Evolutionary conservation across 306 rosid genomes (phyloP), one percentile per base, ranked within the genome.

Genomic region (Cucumis hystrix): DNA sequence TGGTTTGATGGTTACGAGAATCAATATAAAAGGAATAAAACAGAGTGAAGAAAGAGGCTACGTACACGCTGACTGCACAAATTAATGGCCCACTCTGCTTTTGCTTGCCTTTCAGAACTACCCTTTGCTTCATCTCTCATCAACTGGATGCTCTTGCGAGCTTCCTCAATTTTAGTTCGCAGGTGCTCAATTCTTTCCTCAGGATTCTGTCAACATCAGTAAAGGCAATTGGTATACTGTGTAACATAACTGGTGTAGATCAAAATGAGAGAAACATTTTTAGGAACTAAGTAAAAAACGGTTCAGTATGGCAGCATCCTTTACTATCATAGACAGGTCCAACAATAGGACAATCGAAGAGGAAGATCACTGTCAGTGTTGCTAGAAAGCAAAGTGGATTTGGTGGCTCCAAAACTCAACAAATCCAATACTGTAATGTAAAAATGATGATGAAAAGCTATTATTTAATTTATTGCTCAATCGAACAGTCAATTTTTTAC

Each of bases 11-110:
- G 28, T 21, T 21, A n/a, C 20, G 14, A 35, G 21, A 55, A 33
- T 16, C n/a, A 59, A 10, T 68, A 35, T 40, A 41, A 23, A 47
- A 45, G 60, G 43, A 58, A 20, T 23, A n/a, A 67, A 69, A 49
- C 58, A 52, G 57, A 35, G 18, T 20, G 39, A 4, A 67, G 13
- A 52, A 54, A 3, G 15, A 49, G 16, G 20, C 41, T 69, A 60
- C 30, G 71, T 87, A 89, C 98, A 88, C 91, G 77, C 9, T 69
- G 78, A 64, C 78, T 85, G 83, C 93, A 87, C 73, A 93, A 78
- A 77, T 77, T 80, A 82, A 93, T 86, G 64, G 89, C 87, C 89
- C 96, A 84, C 83, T 88, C 86, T 12, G 98, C 98, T 87, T 87
- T 91, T 25, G 87, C 59, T 8, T 69, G 87, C 73, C 85, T 87